phyloP scores from a whole-genome alignment of 768 basidiomycete genomes.

The Exidia glandulosa region DNA sequence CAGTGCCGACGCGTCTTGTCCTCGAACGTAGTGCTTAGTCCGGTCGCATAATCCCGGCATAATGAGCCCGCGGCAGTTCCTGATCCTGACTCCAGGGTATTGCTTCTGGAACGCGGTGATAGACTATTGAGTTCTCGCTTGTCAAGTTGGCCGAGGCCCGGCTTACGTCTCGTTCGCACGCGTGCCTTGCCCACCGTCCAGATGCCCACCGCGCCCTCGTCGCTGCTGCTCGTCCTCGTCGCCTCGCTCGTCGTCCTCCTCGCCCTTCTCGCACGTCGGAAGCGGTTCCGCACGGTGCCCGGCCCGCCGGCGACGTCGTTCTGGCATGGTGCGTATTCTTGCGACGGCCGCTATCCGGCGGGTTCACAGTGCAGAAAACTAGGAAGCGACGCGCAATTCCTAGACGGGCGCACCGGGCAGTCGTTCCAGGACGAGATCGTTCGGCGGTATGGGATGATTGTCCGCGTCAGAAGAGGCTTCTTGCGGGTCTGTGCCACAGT shows the following conservation, averaged over 20 bases:
- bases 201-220: background rate
- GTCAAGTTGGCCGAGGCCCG: background rate
- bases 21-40: no score
- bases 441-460: background rate
- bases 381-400: background rate
- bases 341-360: background rate
- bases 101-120: background rate
- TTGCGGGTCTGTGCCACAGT: background rate
- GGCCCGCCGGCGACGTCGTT: background rate
- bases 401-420: background rate
- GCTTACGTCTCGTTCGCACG: background rate
- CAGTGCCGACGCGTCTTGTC: no score
- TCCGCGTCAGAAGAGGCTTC: background rate
- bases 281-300: background rate
- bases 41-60: no score
- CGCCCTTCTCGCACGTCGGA: background rate
- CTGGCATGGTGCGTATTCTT: background rate
- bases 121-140: background rate
- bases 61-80: no score
- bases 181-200: background rate
- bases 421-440: background rate
- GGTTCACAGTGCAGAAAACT: background rate
- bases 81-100: no score
- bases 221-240: background rate
- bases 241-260: background rate